Conservation (phyloP, 148 eudicot species). For the Vaccinium myrtillus region DNA sequence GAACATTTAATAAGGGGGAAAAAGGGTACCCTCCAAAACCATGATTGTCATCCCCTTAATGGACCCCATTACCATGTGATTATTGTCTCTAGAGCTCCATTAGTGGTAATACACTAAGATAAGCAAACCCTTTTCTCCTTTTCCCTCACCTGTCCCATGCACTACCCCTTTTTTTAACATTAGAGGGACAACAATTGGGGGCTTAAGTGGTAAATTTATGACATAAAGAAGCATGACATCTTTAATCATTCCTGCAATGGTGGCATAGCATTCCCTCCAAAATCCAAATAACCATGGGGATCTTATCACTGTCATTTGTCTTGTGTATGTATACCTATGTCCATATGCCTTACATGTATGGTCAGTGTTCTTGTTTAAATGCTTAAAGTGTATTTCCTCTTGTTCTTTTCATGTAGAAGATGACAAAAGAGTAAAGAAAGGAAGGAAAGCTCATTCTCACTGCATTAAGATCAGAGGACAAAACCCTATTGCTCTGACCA, state of each 20-base stretch:
- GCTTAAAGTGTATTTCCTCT: conserved; percentile 18
- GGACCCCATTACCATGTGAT: conserved; percentile 3
- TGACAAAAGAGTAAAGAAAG: conserved; percentile 14
- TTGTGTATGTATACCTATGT: not conserved
- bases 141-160: not conserved
- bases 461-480: conserved; percentile 17
- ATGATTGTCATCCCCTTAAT: conserved; percentile 11
- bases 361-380: not conserved
- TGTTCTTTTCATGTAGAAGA: conserved; percentile 17
- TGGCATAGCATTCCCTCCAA: not conserved
- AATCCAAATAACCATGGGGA: not conserved
- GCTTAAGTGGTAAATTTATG: not conserved
- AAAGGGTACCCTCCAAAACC: not conserved
- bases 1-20: not conserved
- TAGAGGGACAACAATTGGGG: not conserved
- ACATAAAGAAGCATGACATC: not conserved
- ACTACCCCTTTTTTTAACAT: not conserved
- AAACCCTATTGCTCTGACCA: conserved; percentile 11
- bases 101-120: not conserved
- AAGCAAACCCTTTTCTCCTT: not conserved
- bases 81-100: not conserved
- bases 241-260: conserved; percentile 2
- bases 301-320: conserved; percentile 9
- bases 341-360: not conserved
- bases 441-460: conserved; percentile 21